A percentile compares a stretch with the other conserved stretches of the same genome.
phyloP scores from a whole-genome alignment of 148 eudicot genomes.

The Cornus controversa region DNA sequence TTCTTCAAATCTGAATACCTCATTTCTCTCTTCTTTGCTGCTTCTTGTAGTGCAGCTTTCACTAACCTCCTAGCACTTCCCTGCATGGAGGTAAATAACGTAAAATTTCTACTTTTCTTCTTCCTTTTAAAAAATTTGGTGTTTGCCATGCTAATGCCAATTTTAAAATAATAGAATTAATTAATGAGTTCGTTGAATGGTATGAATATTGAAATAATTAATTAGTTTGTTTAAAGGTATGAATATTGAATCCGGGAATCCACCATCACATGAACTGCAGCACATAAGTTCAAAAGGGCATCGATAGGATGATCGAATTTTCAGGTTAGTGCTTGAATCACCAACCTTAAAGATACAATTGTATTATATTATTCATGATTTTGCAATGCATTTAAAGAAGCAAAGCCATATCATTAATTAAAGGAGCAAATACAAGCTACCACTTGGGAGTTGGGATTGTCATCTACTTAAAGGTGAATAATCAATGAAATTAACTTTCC shows the following conservation, averaged over 20 bases:
- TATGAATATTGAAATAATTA: too few relatives aligned
- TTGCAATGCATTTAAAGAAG: too few relatives aligned
- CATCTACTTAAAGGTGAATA: too few relatives aligned
- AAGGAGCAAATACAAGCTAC: not conserved
- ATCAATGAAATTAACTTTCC: too few relatives aligned
- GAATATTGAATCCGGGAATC: not conserved
- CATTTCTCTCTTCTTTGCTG: constrained; percentile 51
- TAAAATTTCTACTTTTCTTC: not conserved
- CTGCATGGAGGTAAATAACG: constrained; percentile 15
- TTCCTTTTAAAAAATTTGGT: not conserved
- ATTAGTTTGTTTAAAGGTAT: not conserved
- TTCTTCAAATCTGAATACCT: constrained; percentile 47
- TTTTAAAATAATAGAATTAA: too few relatives aligned
- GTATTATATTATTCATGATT: not conserved
- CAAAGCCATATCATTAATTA: not conserved
- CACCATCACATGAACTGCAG: too few relatives aligned
- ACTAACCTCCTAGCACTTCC: constrained; percentile 50
- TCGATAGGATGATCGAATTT: too few relatives aligned
- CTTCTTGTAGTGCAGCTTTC: constrained; percentile 43
- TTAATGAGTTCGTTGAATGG: not conserved
- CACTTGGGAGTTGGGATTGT: too few relatives aligned
- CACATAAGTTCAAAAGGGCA: too few relatives aligned
- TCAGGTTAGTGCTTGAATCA: not conserved
- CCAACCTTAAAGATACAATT: not conserved
- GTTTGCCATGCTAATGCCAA: not conserved